Base-by-base conservation (phyloP, 140 eudicot species). In the Ambrosia hybrid region DNA sequence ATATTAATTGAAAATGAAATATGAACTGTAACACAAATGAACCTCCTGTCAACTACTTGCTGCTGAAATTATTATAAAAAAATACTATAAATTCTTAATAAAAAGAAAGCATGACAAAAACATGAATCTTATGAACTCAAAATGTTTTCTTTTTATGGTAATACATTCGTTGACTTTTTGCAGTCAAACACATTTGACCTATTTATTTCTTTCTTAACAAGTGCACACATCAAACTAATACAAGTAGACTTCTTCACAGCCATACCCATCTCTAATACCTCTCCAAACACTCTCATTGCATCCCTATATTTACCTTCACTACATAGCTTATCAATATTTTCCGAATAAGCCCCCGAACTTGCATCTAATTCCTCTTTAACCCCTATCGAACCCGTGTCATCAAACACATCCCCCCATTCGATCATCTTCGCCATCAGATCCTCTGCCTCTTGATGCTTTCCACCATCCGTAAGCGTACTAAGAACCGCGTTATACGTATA, bases 211-310 rank as follows among this genome's bases (percentile, higher is more conserved):
- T 76, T 82, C 84, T 83, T 85, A 41, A 91, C 67, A 14, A 91
- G 83, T 51, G 92, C 97, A 81, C 78, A 81, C 83, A 91, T 91
- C 79, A 91, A 80, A 72, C 76, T 71, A 51, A 91, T 76, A 70
- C 89, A 85, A 17, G 92, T 65, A 0, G 87, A 88, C 37, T 87
- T 91, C 76, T 84, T 76, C 36, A 91, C 65, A 73, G 83, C 49
- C 51, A 77, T 33, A 64, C 97, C 97, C 67, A 76, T 76, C 73
- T 73, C 68, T 3, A 72, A 79, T 78, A 79, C 34, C 60, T 91
- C 88, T 68, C 74, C 71, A 71, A 85, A 88, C n/a, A 78, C 59
- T 17, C 74, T 70, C 95, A 88, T 85, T 37, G 97, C 95, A 74
- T 91, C 97, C 70, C 79, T 80, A 83, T 82, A 88, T 72, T 79